Base-by-base conservation (phyloP, 2,329 filamentous ascomycete genomes). In the Monosporascus sp. region DNA sequence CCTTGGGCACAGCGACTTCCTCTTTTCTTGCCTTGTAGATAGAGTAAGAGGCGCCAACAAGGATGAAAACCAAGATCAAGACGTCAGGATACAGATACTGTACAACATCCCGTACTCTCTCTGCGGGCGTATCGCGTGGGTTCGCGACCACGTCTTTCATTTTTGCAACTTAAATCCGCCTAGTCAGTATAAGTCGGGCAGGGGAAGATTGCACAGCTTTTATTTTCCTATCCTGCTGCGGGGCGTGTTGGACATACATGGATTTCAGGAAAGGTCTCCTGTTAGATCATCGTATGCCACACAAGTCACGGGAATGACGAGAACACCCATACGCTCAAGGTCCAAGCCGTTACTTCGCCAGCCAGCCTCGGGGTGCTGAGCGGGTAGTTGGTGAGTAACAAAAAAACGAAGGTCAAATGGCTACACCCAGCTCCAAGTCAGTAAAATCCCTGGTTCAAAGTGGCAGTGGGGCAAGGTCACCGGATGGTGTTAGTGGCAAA, bases 41-140 rank as follows among this genome's bases (percentile, higher is more conserved):
- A 63, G 78, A 81, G 66, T 82, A 77, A 56, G 76, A 72, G 36
- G 75, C 77, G 45, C 78, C 76, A 51, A 77, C 69, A 39, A 74
- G 58, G 55, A 83, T 70, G 62, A 84, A 81, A 20, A 76, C 69
- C 37, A 77, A 50, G 15, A 83, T 74, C 45, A 84, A 73, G n/a
- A 79, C 61, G 51, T 76, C 69, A 15, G 79, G 74, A 60, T 82
- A 82, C 49, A 77, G 64, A 53, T 80, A 75, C 65, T 82, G 75
- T 8, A 76, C 74, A 43, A 70, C 62, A 52, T 70, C 70, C 58
- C 79, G 72, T 45, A 79, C 67, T 51, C 65, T 64, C 65, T 79
- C 76, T 60, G 71, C 70, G 61, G 64, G 63, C 51, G 64, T 62
- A 52, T 62, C 63, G 55, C 57, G 50, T 56, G 61, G 60, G 57